phyloP scores from a whole-genome alignment of 495 filamentous ascomycete species.

The Penicillium robsamsonii region DNA sequence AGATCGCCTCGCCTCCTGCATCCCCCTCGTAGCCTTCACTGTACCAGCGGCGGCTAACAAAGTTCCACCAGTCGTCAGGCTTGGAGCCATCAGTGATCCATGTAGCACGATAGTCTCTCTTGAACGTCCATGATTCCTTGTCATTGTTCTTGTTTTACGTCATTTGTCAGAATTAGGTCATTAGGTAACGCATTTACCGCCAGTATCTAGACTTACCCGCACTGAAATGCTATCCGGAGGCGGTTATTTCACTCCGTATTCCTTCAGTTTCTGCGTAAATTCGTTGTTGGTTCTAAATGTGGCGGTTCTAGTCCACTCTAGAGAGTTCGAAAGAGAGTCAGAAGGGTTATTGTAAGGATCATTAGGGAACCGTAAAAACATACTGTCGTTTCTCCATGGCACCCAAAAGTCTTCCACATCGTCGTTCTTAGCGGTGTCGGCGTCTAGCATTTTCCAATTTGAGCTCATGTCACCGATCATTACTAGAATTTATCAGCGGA shows the following conservation, averaged over 20 bases:
- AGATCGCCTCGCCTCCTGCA: conserved; percentile 10
- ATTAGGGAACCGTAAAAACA: conserved; percentile 6
- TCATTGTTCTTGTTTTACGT: conserved; percentile 9
- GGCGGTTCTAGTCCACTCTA: conserved; percentile 11
- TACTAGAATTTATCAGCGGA: conserved; percentile 9
- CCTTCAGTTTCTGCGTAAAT: conserved; percentile 7
- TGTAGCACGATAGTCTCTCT: conserved; percentile 13
- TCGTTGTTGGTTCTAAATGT: conserved; percentile 8
- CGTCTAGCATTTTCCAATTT: conserved; percentile 18
- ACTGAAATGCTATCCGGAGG: conserved; percentile 13
- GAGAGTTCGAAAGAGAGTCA: conserved; percentile 6
- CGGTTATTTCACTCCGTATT: conserved; percentile 16
- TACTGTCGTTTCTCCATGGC: conserved; percentile 8
- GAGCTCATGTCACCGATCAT: conserved; percentile 14
- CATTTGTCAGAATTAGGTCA: conserved; percentile 4
- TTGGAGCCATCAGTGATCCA: conserved; percentile 13
- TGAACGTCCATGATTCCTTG: conserved; percentile 16
- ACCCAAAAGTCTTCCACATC: conserved; percentile 15
- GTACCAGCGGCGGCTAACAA: conserved; percentile 7
- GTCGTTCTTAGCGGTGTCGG: conserved; percentile 7
- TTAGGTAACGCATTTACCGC: not conserved
- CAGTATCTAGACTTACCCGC: conserved; percentile 4
- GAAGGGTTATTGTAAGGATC: not conserved
- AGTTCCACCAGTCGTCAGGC: conserved; percentile 10
- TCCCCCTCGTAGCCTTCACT: conserved; percentile 4